Evolutionary conservation across 305 asterid genomes (phyloP), one percentile per base, ranked within the genome.

Genomic region (Fraxinus paxiana): DNA sequence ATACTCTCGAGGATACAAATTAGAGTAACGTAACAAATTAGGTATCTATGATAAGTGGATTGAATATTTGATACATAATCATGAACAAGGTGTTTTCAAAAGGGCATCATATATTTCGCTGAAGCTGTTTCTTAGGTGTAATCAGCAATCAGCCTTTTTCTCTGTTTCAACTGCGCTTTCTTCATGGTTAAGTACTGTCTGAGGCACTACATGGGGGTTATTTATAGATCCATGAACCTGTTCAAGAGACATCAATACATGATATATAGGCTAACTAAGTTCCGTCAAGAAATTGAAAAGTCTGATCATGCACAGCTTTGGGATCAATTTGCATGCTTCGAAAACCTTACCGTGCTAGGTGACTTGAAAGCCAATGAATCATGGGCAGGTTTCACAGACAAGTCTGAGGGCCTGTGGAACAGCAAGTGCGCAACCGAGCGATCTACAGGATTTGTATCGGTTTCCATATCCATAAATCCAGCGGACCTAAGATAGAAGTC

Each of bases 371-470:
- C 83, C 61, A 33, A 48, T 0, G 87, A 73, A 61, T 84, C 90
- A 4, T 82, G 89, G 41, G 84, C 86, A 54, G 87, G 84, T 15
- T 71, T 12, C 18, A 79, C 76, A 43, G 90, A 63, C 20, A 94
- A 76, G 67, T 90, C 94, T 2, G 93, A 85, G 59, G 97, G 96
- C 84, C 94, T 87, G 88, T 92, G 97, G 86, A 93, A 95, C 83
- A 95, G 82, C 48, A 95, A 82, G 83, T 95, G 97, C 1, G 98
- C 98, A 24, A 95, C 85, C 7, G 98, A 95, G 59, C 97, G 92
- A 79, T 93, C 98, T 73, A 95, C 89, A 34, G 97, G 97, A 85
- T 95, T 95, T 1, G 97, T 93, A 61, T 87, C 91, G 0, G 97
- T 89, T 88, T 95, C 97, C 51, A 91, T 91, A 84, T 91, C 96